Percentiles rank a stretch among this genome's conserved stretches.
Evolutionary conservation across 495 filamentous ascomycete genomes (phyloP).

Genomic region (Annulohypoxylon bovei): DNA sequence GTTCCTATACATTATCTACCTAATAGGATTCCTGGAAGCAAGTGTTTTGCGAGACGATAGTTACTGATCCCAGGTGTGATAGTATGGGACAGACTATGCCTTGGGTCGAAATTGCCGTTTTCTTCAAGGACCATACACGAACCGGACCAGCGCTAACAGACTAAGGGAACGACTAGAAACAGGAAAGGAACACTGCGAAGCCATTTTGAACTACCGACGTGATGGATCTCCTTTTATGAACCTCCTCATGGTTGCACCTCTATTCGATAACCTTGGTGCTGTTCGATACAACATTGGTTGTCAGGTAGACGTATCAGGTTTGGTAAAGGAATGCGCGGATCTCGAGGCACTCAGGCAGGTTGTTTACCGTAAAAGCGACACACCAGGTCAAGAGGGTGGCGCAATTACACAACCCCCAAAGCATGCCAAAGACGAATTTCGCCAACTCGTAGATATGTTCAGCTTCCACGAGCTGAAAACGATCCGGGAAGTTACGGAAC

Average conservation of each 20-base stretch:
- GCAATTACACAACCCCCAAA: slow-evolving; percentile 14
- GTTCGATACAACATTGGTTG: slow-evolving; percentile 71
- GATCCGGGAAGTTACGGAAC: slow-evolving; percentile 64
- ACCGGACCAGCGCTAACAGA: slow-evolving; percentile 60
- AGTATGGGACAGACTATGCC: slow-evolving; percentile 66
- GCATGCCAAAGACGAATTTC: slow-evolving; percentile 50
- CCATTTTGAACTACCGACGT: slow-evolving; percentile 73
- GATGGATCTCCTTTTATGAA: slow-evolving; percentile 77
- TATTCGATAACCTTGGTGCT: slow-evolving; percentile 67
- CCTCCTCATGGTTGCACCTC: slow-evolving; percentile 69
- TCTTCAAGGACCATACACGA: slow-evolving; percentile 69
- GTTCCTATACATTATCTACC: background rate
- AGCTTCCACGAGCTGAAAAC: slow-evolving; percentile 67
- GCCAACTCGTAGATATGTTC: slow-evolving; percentile 70
- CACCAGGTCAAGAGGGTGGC: slow-evolving; percentile 35
- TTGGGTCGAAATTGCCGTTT: slow-evolving; percentile 72
- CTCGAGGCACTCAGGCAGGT: slow-evolving; percentile 64
- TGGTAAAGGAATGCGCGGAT: slow-evolving; percentile 65
- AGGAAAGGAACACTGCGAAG: slow-evolving; percentile 71
- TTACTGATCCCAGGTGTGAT: background rate
- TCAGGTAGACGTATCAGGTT: slow-evolving; percentile 69
- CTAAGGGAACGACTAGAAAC: slow-evolving; percentile 64
- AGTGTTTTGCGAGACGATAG: no score
- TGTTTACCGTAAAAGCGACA: slow-evolving; percentile 39
- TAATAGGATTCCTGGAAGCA: no score